A percentile compares a stretch with the other conserved stretches of the same genome.
These are phyloP conservation scores for Colletotrichum viniferum DNA, from an alignment of 2,329 filamentous ascomycete genomes.

Conservation along the genomic window DNA sequence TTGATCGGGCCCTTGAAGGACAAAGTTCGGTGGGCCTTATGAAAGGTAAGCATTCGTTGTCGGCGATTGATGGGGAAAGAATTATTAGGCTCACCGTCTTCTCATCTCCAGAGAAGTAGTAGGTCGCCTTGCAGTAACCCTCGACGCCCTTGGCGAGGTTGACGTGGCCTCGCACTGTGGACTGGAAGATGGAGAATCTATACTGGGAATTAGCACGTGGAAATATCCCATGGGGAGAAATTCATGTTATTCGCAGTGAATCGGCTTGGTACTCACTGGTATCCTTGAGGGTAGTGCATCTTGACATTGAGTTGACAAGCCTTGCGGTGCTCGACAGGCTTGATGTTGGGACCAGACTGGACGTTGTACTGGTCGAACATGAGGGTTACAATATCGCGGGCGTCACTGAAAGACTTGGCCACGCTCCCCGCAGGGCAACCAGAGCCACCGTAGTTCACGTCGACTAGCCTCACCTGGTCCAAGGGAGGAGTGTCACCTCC, in stretches of 20 bases:
- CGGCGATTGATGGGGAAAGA: not conserved
- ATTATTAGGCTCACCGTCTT: slow-evolving; percentile 37
- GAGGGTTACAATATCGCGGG: slow-evolving; percentile 45
- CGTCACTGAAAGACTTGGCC: slow-evolving; percentile 26
- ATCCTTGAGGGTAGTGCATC: slow-evolving; percentile 54
- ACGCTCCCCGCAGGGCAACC: slow-evolving; percentile 31
- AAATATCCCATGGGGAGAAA: not conserved
- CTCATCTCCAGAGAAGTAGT: slow-evolving; percentile 55
- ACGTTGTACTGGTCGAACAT: slow-evolving; percentile 57
- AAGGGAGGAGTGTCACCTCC: slow-evolving; percentile 22
- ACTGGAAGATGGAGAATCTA: slow-evolving; percentile 49
- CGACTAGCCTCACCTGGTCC: slow-evolving; percentile 28
- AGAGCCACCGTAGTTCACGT: slow-evolving; percentile 29
- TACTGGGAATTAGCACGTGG: not conserved
- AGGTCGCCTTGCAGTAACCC: slow-evolving; percentile 54
- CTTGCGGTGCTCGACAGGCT: slow-evolving; percentile 49
- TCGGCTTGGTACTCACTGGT: slow-evolving; percentile 38
- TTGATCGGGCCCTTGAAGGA: slow-evolving; percentile 45
- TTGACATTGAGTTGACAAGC: slow-evolving; percentile 60
- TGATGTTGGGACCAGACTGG: slow-evolving; percentile 47
- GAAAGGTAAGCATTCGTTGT: not conserved
- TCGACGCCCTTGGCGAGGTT: slow-evolving; percentile 47
- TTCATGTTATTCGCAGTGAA: fast-evolving
- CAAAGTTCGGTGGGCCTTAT: slow-evolving; percentile 40
- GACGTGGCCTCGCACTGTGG: slow-evolving; percentile 57